These are phyloP conservation scores for Laetiporus sulphureus DNA, from an alignment of 1,284 basidiomycete genomes.

Conservation along the genomic window DNA sequence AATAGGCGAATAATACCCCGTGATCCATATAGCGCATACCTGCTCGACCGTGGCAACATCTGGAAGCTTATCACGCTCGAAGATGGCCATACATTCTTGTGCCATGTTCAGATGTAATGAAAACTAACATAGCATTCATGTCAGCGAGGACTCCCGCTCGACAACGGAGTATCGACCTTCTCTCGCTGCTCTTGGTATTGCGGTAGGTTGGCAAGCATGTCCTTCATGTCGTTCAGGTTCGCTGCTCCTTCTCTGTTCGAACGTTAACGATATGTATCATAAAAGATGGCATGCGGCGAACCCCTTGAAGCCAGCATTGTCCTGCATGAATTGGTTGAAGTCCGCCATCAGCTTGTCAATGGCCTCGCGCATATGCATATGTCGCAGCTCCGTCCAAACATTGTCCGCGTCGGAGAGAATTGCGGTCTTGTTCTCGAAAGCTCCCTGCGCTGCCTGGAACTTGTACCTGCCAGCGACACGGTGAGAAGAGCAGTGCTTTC, in stretches of 20 bases:
- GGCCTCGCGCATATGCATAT: slow-evolving; percentile 98
- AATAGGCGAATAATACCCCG: too few species aligned
- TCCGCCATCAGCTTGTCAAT: slow-evolving; percentile 95
- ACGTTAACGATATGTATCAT: slow-evolving; percentile 1
- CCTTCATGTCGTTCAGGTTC: slow-evolving; percentile 96
- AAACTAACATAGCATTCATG: slow-evolving; percentile 52
- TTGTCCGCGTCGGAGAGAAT: slow-evolving; percentile 80
- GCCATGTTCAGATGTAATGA: slow-evolving; percentile 97
- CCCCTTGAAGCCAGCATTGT: slow-evolving; percentile 90
- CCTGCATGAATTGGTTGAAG: slow-evolving; percentile 90
- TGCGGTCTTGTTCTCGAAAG: slow-evolving; percentile 84
- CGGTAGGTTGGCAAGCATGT: slow-evolving; percentile 94
- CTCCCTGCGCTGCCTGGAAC: slow-evolving; percentile 78
- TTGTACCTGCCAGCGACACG: slow-evolving; percentile 55
- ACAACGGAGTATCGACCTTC: slow-evolving; percentile 43
- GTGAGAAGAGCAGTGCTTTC: not conserved
- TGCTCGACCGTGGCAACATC: slow-evolving; percentile 92
- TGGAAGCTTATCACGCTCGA: slow-evolving; percentile 84
- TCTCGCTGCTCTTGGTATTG: slow-evolving; percentile 96
- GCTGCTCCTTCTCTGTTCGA: slow-evolving; percentile 65
- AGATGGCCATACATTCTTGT: slow-evolving; percentile 92
- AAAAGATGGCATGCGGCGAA: slow-evolving; percentile 28
- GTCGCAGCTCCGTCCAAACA: slow-evolving; percentile 89
- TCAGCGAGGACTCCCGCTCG: not conserved
- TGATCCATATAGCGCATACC: too few species aligned